These are phyloP conservation scores for Allium cepa DNA, from an alignment of 106 monocot genomes.

Conservation along the genomic window DNA sequence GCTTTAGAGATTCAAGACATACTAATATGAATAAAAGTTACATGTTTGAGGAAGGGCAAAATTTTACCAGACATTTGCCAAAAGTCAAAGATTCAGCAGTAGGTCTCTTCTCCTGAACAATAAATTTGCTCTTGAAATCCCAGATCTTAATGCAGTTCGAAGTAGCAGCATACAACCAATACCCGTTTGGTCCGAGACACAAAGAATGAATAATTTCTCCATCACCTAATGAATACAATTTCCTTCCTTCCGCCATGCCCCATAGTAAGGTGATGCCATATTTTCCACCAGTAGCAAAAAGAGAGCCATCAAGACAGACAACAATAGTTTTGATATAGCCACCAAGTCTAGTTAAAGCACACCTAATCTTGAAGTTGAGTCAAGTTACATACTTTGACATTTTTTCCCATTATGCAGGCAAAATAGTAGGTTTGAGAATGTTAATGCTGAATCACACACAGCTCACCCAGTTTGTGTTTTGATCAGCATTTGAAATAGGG, in stretches of 20 bases:
- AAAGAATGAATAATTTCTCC: conserved; percentile 23
- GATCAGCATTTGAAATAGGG: conserved; percentile 18
- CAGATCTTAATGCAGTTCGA: conserved; percentile 29
- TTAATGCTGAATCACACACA: conserved; percentile 18
- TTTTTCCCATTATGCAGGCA: conserved; percentile 18
- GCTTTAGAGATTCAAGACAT: too few relatives aligned
- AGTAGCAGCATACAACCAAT: conserved; percentile 30
- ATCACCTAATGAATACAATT: conserved; percentile 25
- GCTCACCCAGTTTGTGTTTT: conserved; percentile 22
- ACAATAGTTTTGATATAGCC: conserved; percentile 25
- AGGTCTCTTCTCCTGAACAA: conserved; percentile 29
- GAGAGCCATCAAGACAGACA: conserved; percentile 20
- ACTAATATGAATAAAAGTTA: too few relatives aligned
- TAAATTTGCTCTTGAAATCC: conserved; percentile 30
- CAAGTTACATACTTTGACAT: conserved; percentile 17
- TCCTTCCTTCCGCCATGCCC: conserved; percentile 30
- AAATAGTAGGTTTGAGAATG: conserved; percentile 15
- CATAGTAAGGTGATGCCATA: conserved; percentile 25
- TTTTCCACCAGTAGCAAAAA: conserved; percentile 30
- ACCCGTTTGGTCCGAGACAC: conserved; percentile 26
- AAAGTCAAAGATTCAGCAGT: not conserved
- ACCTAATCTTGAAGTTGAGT: conserved; percentile 14
- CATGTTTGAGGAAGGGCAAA: too few relatives aligned
- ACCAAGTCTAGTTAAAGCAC: conserved; percentile 15
- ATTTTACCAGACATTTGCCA: conserved; percentile 10